Base-by-base conservation (phyloP, 208 protist genomes). In the Herpetomonas tarakana region DNA sequence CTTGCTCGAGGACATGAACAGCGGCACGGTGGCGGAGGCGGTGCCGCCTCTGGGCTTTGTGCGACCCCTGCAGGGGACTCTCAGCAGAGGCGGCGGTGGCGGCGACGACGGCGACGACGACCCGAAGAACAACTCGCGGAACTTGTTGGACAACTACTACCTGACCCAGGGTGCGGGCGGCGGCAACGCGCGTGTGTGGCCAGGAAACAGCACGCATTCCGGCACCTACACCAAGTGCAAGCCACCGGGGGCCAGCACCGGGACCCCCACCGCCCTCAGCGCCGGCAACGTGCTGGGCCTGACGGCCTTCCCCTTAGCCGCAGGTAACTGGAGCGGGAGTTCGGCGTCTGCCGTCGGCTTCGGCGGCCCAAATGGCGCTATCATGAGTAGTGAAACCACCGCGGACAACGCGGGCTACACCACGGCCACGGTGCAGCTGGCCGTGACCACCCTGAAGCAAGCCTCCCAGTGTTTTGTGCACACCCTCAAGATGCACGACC, bases 391-490 rank as follows among this genome's bases (percentile, higher is more conserved):
- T 9, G 21, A 22, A 18, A 28, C 41, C 0, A 58, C 58, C 39
- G 61, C 58, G 4, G 1, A 35, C 29, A 62, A 62, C 47, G 14
- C 18, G 9, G 47, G 47, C 22, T 29, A 14, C 24, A 4, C 11
- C 6, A 52, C 18, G 24, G 22, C 24, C 24, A 14, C 47, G 24
- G 4, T 52, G 47, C 24, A 58, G 52, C 46, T 45, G 16, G 65
- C 70, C 11, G 18, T 76, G 0, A 76, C 78, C 26, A 59, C 76
- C 16, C 29, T 87, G 28, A 58, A 55, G 11, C 62, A 41, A 6
- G 67, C 64, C 1, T 59, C 68, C 0, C 72, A 83, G 64, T 66
- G 71, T 56, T 87, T 82, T 68, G 66, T 81, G 18, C 76, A 87
- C 68, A 65, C 69, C 1, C 64, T 87, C 58, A 49, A 51, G 12